These are phyloP conservation scores for Nakataea oryzae DNA, from an alignment of 2,329 filamentous ascomycete species.

Conservation along the genomic window DNA sequence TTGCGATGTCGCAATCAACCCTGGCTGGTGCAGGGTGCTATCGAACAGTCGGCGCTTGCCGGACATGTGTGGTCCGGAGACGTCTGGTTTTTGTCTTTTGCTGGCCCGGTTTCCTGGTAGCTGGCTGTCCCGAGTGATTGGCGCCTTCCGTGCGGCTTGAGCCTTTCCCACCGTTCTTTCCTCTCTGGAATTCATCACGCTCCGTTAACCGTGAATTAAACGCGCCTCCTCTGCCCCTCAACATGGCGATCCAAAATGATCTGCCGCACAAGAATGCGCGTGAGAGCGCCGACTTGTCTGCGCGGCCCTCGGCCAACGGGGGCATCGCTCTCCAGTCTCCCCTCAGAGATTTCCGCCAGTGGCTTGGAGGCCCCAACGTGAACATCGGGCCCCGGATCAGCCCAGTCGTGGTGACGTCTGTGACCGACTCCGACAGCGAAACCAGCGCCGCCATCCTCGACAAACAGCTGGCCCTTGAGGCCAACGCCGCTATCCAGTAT, in stretches of 20 bases:
- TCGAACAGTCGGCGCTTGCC: too few relatives aligned
- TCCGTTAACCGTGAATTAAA: neutral
- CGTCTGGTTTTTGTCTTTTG: neutral
- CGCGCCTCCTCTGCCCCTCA: too few relatives aligned
- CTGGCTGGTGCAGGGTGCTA: neutral
- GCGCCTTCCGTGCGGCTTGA: too few relatives aligned
- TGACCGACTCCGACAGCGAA: slow-evolving; percentile 27
- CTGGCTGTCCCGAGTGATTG: neutral
- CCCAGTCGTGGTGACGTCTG: slow-evolving; percentile 25
- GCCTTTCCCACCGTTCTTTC: too few relatives aligned
- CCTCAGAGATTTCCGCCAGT: slow-evolving; percentile 8
- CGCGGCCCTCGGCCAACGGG: too few relatives aligned
- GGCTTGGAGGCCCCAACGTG: slow-evolving; percentile 27
- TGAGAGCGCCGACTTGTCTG: neutral
- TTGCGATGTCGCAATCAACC: neutral
- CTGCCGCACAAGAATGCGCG: neutral
- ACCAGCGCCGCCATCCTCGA: slow-evolving; percentile 38
- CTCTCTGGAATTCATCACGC: too few relatives aligned
- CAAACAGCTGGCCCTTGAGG: slow-evolving; percentile 67
- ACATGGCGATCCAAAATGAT: neutral
- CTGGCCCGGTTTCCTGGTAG: neutral
- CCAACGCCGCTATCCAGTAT: slow-evolving; percentile 75
- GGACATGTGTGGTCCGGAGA: neutral
- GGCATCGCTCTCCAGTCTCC: neutral
- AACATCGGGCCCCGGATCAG: slow-evolving; percentile 41